Evolutionary conservation across 2,329 filamentous ascomycete genomes (phyloP).

Genomic region (Calonectria multiphialidica): DNA sequence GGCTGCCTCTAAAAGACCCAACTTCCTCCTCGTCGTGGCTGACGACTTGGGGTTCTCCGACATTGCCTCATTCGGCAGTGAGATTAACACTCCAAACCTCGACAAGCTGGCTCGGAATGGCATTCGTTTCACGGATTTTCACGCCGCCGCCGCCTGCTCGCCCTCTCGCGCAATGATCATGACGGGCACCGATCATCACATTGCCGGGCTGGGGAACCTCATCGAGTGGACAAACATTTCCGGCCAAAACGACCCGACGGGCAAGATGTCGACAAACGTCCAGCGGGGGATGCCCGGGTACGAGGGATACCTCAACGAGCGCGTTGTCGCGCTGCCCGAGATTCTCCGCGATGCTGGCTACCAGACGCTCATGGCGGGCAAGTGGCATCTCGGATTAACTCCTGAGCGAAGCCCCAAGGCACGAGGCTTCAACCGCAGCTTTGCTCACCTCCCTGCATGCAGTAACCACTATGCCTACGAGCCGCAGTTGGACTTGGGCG

Average conservation of each 20-base stretch:
- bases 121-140: slow-evolving; percentile 68
- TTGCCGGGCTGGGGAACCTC: slow-evolving; percentile 66
- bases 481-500: slow-evolving; percentile 31
- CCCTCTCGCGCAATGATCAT: slow-evolving; percentile 71
- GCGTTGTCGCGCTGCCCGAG: slow-evolving; percentile 44
- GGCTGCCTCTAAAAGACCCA: slow-evolving; percentile 48
- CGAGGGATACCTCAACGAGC: slow-evolving; percentile 47
- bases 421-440: slow-evolving; percentile 37
- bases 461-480: slow-evolving; percentile 60
- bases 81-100: slow-evolving; percentile 68
- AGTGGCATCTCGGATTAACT: slow-evolving; percentile 40
- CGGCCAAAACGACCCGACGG: slow-evolving; percentile 22
- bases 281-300: slow-evolving; percentile 36
- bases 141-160: slow-evolving; percentile 69
- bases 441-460: slow-evolving; percentile 70
- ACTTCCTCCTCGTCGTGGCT: slow-evolving; percentile 45
- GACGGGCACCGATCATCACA: slow-evolving; percentile 69
- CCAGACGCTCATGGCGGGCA: slow-evolving; percentile 46
- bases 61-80: slow-evolving; percentile 60
- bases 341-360: slow-evolving; percentile 47
- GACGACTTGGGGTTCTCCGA: slow-evolving; percentile 45
- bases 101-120: slow-evolving; percentile 60
- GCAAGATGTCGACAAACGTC: slow-evolving; percentile 56
- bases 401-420: slow-evolving; percentile 27
- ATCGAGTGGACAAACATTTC: slow-evolving; percentile 57